Base-by-base conservation (phyloP, 352 stramenopile genomes). In the Globisporangium ultimum region DNA sequence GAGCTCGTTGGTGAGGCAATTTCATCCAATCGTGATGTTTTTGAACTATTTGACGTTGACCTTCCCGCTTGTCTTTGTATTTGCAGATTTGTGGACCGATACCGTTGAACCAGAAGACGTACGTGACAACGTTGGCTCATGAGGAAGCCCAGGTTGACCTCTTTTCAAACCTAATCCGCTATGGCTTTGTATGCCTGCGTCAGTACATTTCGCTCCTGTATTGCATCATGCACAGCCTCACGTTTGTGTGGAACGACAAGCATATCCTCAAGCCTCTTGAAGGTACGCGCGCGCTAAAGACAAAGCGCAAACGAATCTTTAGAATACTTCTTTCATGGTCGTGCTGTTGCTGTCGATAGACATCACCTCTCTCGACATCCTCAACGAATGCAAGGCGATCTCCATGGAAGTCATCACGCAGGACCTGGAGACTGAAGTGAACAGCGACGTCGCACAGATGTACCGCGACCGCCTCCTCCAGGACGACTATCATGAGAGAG, bases 201-300 rank as follows among this genome's bases (percentile, higher is more conserved):
- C 24, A 91, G 81, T 91, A 91, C 46, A 80, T 91, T n/a, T 85
- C 81, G 52, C 48, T 91, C 56, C 65, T 91, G 4, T 91, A 86
- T 66, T 91, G 78, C 58, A 91, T 89, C 63, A 83, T 79, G 60
- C 76, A 89, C 55, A 81, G 73, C 53, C 60, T 91, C 42, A 91
- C 78, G 1, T 87, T 78, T 41, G 53, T 64, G 14, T 73, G 65
- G 49, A 76, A 86, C 9, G 64, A 74, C n/a, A 55, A 59, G 21
- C 62, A 86, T 53, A 28, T 75, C 7, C 61, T 88, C n/a, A 84
- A 82, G 61, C 56, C 70, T 4, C 68, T 89, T 17, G 63, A 85
- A 60, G 80, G 80, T 78, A 36, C 12, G 38, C 7, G 68, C 14
- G 18, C 34, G n/a, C n/a, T n/a, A n/a, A n/a, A n/a, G n/a, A n/a